Base-by-base conservation (phyloP, 306 rosid species). In the Gastrolobium bilobum region DNA sequence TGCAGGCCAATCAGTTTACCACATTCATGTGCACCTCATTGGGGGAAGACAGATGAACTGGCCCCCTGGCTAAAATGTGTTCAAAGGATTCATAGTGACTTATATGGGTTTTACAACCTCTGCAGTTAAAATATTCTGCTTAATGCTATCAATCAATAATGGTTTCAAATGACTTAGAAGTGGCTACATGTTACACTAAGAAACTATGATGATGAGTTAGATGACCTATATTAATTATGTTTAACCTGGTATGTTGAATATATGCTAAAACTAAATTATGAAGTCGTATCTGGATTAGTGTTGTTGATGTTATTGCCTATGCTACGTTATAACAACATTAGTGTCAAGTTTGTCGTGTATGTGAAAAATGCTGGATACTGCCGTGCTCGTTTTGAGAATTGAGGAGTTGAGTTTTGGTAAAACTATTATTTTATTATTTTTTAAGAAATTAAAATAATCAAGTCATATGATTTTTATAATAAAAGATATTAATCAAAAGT, bases 11-110 rank as follows among this genome's bases (percentile, higher is more conserved):
- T 89, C 93, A 8, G 94, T 91, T 75, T 89, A 88, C 83, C 98
- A 93, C 84, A 80, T 93, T 82, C 98, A 93, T 5, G 76, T 93
- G 78, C 97, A 91, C 78, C 88, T 93, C 70, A 71, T 93, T 13
- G 98, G 98, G 43, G 98, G 98, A 54, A 75, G 98, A 50, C 94
- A 93, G 71, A 86, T 93, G 94, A 78, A 83, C 81, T 93, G 98
- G 98, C 94, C 97, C 15, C 90, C 94, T 3, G 91, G 94, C 84
- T 93, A 87, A 85, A 84, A 10, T 29, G 10, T 10, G 31, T 31
- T 39, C 31, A 33, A 54, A 52, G 40, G 76, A 46, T 62, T 46
- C 63, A 5, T 20, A 20, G 20, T 54, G 59, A 63, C 38, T 52
- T 57, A 62, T 57, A 62, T 26, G 51, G 46, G 51, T 51, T 15